A percentile compares a stretch with the other conserved stretches of the same genome.
Evolutionary conservation across 1,284 basidiomycete species (phyloP).

Genomic region (Leucoagaricus sp.): DNA sequence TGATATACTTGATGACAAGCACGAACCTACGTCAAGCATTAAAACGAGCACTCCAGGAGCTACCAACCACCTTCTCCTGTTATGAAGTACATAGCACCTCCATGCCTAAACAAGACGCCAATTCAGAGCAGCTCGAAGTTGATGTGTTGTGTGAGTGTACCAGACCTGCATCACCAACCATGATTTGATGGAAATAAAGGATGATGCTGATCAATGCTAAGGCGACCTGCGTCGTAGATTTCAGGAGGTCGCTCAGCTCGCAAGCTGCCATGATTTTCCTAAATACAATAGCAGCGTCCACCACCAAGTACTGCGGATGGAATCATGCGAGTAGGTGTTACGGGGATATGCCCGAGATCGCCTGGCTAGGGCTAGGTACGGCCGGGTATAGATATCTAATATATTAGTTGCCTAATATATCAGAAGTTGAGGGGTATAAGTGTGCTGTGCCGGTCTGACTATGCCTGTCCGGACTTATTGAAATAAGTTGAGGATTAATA

Average conservation of each 20-base stretch:
- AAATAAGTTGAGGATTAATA: too few relatives aligned
- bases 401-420: too few relatives aligned
- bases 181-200: not conserved
- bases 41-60: not conserved
- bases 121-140: not conserved
- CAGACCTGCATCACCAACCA: not conserved
- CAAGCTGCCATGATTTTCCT: not conserved
- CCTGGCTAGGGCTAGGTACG: too few relatives aligned
- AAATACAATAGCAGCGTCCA: too few relatives aligned
- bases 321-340: too few relatives aligned
- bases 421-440: too few relatives aligned
- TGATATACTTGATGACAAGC: too few relatives aligned
- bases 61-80: not conserved
- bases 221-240: not conserved
- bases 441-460: too few relatives aligned
- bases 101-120: not conserved
- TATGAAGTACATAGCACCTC: conserved; percentile 3
- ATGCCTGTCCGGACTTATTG: too few relatives aligned
- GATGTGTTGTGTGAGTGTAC: not conserved
- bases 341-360: too few relatives aligned
- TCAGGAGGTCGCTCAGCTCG: not conserved
- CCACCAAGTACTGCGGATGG: too few relatives aligned
- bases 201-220: not conserved
- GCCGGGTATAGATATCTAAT: too few relatives aligned
- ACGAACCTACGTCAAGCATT: not conserved